Evolutionary conservation across 371 early-diverging fungal genomes (phyloP), one percentile per base, ranked within the genome.

Genomic region (Mortierella sp.): DNA sequence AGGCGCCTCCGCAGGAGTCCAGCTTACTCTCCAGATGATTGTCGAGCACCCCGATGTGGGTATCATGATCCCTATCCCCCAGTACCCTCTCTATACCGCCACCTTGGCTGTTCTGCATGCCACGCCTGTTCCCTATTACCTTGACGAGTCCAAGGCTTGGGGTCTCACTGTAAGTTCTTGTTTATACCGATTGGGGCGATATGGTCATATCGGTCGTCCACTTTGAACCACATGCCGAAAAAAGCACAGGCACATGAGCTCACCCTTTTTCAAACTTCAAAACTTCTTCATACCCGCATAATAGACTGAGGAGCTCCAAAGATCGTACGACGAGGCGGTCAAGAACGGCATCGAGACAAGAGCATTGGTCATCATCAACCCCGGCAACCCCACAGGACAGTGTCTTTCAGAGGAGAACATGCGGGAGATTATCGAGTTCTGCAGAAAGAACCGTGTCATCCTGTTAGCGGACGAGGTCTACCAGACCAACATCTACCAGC

Each of bases 81-180:
- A 99, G 86, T 99, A 99, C 81, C 99, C 99, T 26, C 93, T 99
- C 43, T 99, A 99, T 89, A 96, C 98, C n/a, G 99, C 99, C n/a
- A 94, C 96, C 0, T 90, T 98, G 44, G 90, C 97, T 0, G 89
- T 97, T 37, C 92, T 94, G 74, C 90, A 95, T 81, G 98, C 96
- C 6, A 89, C 91, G 5, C 93, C 95, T 37, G 98, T 98, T 8
- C 97, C 95, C 1, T 99, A 99, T 88, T 97, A 95, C 75, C 89
- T 99, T 46, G 92, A 98, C 77, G 99, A 99, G 88, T 84, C 88
- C 48, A 89, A 94, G 61, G 93, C 91, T 75, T 99, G 98, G 98
- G 92, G 95, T 72, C 89, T 98, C 70, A 90, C 93, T 28, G 81
- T 85, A 81, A 69, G 85, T 78, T 69, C 4, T 44, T 57, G 37